Percentiles rank a stretch among this genome's conserved stretches.
Conservation (phyloP, 345 rosid genomes). For the Brassica carinata region DNA sequence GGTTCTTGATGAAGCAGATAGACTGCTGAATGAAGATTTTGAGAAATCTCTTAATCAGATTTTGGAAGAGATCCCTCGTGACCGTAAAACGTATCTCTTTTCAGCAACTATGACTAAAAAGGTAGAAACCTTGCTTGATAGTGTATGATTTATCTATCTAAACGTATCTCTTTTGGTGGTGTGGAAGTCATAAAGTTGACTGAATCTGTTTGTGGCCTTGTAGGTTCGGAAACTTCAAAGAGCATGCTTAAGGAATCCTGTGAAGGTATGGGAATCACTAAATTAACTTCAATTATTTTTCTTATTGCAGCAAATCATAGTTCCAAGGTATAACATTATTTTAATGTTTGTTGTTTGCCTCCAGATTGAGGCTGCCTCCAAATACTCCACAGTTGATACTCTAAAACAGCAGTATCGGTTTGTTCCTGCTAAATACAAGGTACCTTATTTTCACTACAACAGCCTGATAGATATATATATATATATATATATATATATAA, state of each 20-base stretch:
- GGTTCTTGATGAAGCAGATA: slow-evolving; percentile 98
- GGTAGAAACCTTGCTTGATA: slow-evolving; percentile 42
- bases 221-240: slow-evolving; percentile 93
- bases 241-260: slow-evolving; percentile 88
- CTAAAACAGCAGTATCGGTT: slow-evolving; percentile 80
- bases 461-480: background rate
- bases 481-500: background rate
- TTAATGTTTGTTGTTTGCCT: slow-evolving; percentile 15
- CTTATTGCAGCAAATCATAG: slow-evolving; percentile 12
- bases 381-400: slow-evolving; percentile 92
- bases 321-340: slow-evolving; percentile 1
- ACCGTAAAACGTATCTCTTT: slow-evolving; percentile 76
- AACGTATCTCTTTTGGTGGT: background rate
- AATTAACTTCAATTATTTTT: background rate
- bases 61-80: slow-evolving; percentile 69
- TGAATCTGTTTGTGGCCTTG: slow-evolving; percentile 24
- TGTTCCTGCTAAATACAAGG: slow-evolving; percentile 89
- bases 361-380: slow-evolving; percentile 92
- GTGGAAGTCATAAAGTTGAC: slow-evolving; percentile 9
- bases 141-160: background rate
- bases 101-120: slow-evolving; percentile 99
- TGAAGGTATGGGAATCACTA: slow-evolving; percentile 58
- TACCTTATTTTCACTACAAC: slow-evolving; percentile 22
- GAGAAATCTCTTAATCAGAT: slow-evolving; percentile 88
- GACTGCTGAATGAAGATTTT: slow-evolving; percentile 89